Conservation (phyloP, 768 basidiomycete species). For the Termitomyces eurrhizus region DNA sequence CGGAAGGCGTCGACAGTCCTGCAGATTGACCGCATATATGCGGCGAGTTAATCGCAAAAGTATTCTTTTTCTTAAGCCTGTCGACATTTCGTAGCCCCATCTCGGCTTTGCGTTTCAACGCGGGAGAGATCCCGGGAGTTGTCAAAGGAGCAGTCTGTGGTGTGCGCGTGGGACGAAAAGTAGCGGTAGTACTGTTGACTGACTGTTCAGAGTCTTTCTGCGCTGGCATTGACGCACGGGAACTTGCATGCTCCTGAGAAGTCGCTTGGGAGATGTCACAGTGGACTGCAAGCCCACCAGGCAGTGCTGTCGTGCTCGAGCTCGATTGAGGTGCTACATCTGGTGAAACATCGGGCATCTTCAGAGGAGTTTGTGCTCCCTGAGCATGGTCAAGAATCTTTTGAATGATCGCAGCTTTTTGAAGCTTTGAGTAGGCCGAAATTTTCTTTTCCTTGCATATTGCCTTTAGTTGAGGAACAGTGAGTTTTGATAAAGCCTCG, state of each 20-base stretch:
- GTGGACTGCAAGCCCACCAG: background rate
- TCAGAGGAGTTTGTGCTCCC: background rate
- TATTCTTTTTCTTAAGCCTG: background rate
- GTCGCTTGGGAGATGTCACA: background rate
- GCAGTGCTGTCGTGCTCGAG: background rate
- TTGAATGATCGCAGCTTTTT: constrained; percentile 52
- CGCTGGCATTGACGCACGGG: background rate
- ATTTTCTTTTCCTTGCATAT: constrained; percentile 64
- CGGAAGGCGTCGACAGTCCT: background rate
- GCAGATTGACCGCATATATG: background rate
- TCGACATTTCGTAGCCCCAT: background rate
- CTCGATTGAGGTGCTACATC: background rate
- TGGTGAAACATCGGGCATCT: background rate
- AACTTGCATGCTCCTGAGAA: background rate
- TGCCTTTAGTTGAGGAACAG: constrained; percentile 60
- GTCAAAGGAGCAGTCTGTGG: background rate
- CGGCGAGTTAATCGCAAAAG: background rate
- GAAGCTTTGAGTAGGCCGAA: constrained; percentile 63
- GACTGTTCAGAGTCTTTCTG: background rate
- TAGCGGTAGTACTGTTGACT: background rate
- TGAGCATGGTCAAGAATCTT: constrained; percentile 31
- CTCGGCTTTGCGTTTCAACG: constrained; percentile 2
- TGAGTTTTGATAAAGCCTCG: constrained; percentile 41
- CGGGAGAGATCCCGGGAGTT: background rate
- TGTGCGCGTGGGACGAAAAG: background rate